Base-by-base conservation (phyloP, 768 basidiomycete species). In the Strobilomyces confusus region DNA sequence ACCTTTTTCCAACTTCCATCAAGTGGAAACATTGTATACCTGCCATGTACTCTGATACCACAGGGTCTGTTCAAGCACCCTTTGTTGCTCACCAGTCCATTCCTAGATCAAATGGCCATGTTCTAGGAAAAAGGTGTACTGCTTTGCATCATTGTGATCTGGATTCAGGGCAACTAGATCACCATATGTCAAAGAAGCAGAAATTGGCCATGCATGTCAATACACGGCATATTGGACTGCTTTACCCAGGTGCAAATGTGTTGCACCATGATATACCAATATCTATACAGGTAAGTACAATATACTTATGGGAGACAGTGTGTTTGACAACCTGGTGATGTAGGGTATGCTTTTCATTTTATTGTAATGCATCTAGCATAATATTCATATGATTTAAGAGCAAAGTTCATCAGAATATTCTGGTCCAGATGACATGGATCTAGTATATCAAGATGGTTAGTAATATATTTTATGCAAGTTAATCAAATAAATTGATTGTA, bases 121-220 rank as follows among this genome's bases (percentile, higher is more conserved):
- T 9, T 8, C 19, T 64, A 6, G 59, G 42, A 3, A 58, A 40
- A 48, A 54, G 44, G 12, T 43, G 25, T 40, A 40, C 40, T 6
- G 11, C 25, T 33, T 8, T 51, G 0, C 26, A 49, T n/a, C 29
- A 49, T 38, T 2, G 17, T 38, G 7, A 1, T 0, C 25, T 19
- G 9, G 17, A 48, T 11, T 15, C 41, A 19, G 29, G 40, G 3
- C 9, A 19, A 36, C 5, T 15, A 33, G 13, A 51, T 14, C 2
- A 9, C 1, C 2, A 22, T 49, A 4, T 17, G 23, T 7, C 40
- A 2, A 56, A 59, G 17, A 58, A 13, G 14, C 57, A 56, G 5
- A 59, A 33, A n/a, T 4, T 51, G 6, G 57, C 57, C 5, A 22
- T 66, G 38, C 33, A 57, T 37, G 19, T 64, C 33, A 67, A 67